Base-by-base conservation (phyloP, 257 asterid species). In the Henckelia pumila region DNA sequence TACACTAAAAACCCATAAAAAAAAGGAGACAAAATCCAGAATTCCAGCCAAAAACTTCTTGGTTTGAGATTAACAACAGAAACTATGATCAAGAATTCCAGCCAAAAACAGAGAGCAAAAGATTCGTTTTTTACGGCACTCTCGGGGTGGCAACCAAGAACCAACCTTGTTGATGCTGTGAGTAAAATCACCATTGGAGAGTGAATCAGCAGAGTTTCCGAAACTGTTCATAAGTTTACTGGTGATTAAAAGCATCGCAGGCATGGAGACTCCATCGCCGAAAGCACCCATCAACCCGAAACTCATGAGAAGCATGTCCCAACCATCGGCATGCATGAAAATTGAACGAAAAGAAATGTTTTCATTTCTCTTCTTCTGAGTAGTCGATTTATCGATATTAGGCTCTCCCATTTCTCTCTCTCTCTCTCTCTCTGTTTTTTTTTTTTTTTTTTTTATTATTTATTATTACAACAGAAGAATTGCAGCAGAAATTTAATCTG, bases 231-330 rank as follows among this genome's bases (percentile, higher is more conserved):
- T 76, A 63, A 92, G 80, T 65, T 80, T 83, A 78, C 93, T 78
- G 4, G 88, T 86, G 5, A 87, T 77, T 1, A 86, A 57, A 8
- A 89, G 82, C 89, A 75, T 88, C 21, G 61, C 77, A 2, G 97
- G 97, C 87, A 86, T 78, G 62, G 91, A 77, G 32, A 83, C 11
- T 25, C 98, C 98, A 23, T 92, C 97, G 1, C 88, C 88, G 8
- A 82, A 40, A 0, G 96, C 76, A 2, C 97, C 98, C 1, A 92
- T 5, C 10, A 86, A 64, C 2, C 98, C 98, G 19, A 88, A 16
- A n/a, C 70, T 35, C 97, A 89, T 89, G 78, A 92, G 59, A 60
- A 74, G 33, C 58, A 50, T 67, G 40, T 92, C 98, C 44, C 72
- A 63, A 0, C 59, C 52, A 66, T 89, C 96, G 1, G 98, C 89